Percentiles rank a stretch among this genome's conserved stretches.
Evolutionary conservation across 1,284 basidiomycete species (phyloP).

Genomic region (Trametes pubescens): DNA sequence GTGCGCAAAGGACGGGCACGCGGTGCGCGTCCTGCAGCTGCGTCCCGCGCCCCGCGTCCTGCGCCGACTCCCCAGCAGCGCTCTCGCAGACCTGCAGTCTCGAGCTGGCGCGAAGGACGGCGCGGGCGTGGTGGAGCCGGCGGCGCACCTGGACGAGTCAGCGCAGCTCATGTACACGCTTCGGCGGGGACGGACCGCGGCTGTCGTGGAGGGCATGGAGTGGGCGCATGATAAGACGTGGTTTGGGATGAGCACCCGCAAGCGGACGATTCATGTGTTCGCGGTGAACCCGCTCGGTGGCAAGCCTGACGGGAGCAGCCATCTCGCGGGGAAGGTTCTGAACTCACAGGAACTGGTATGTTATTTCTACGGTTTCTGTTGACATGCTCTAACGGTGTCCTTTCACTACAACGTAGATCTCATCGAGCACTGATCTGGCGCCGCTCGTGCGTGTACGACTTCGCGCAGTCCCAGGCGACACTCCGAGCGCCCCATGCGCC

Average conservation of each 20-base stretch:
- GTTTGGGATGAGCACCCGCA: constrained; percentile 72
- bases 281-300: constrained; percentile 82
- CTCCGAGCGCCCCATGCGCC: constrained; percentile 52
- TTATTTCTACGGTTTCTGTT: constrained; percentile 30
- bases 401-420: constrained; percentile 41
- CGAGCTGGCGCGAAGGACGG: background rate
- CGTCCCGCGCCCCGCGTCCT: constrained; percentile 47
- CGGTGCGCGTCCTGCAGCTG: constrained; percentile 63
- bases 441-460: constrained; percentile 67
- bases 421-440: constrained; percentile 59
- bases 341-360: constrained; percentile 61
- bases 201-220: constrained; percentile 63
- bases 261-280: constrained; percentile 77
- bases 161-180: constrained; percentile 76
- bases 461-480: constrained; percentile 45
- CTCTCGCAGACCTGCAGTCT: background rate
- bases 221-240: constrained; percentile 75
- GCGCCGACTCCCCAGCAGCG: background rate
- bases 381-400: background rate
- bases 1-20: constrained; percentile 67
- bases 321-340: constrained; percentile 63
- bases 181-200: constrained; percentile 75
- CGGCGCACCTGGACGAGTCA: constrained; percentile 38
- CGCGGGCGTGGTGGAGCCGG: background rate
- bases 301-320: constrained; percentile 67